Base-by-base conservation (phyloP, 208 protist genomes). In the Wallacemonas sp. region DNA sequence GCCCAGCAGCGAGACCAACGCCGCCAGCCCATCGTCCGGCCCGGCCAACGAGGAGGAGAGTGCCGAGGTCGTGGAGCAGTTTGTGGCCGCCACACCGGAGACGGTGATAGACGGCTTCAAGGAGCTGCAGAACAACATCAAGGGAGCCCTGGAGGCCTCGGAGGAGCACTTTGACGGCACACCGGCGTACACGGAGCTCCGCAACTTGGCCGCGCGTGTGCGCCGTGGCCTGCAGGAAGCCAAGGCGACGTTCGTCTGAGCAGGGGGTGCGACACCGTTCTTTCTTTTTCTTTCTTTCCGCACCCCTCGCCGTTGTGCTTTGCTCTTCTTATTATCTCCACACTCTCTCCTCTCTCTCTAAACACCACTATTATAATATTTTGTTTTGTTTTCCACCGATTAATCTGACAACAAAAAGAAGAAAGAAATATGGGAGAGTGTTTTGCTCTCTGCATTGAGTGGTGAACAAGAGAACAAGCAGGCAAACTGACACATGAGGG, bases 111-210 rank as follows among this genome's bases (percentile, higher is more conserved):
- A 65, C 14, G 76, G 61, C n/a, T 70, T 87, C 61, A 77, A 77
- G 44, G 79, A 89, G 65, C 63, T 80, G 52, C 65, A 86, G 67
- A 79, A 80, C 44, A 84, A 88, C 68, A 72, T 87, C 25, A 84
- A 82, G 54, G 83, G 67, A 1, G 82, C 73, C 1, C 65, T 95
- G 32, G 84, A 91, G 29, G 81, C 79, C 1, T 42, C 89, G 1
- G 76, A 92, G 77, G 89, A 92, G 62, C 82, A 95, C 76, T 78
- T 95, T 75, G 74, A 76, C 36, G 71, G 69, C 29, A 72, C 77
- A n/a, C 38, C 48, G 14, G 50, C 41, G 22, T 92, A 92, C 64
- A 44, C 26, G 44, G n/a, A 61, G 29, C 81, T 94, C 39, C 81
- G 81, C 5, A 74, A 61, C 20, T 72, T 92, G 1, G 42, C 81